Evolutionary conservation across 345 rosid species (phyloP).

Genomic region (Gossypium ekmanianum): DNA sequence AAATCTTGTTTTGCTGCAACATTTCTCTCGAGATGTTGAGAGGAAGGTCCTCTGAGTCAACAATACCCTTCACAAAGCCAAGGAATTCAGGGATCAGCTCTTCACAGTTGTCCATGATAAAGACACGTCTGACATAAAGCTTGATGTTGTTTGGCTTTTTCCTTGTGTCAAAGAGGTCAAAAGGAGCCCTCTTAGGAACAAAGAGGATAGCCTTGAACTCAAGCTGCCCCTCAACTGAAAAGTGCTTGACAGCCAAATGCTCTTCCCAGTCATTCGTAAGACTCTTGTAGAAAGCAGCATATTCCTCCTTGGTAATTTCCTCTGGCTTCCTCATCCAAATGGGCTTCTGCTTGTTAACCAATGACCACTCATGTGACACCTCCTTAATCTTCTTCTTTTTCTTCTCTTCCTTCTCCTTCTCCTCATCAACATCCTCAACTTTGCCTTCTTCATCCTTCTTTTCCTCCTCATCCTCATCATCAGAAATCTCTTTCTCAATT

Average conservation of each 20-base stretch:
- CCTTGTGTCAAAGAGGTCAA: slow-evolving; percentile 84
- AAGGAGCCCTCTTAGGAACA: slow-evolving; percentile 90
- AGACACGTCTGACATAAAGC: slow-evolving; percentile 88
- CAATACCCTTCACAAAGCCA: slow-evolving; percentile 82
- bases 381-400: slow-evolving; percentile 92
- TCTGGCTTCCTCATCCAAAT: slow-evolving; percentile 97
- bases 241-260: slow-evolving; percentile 83
- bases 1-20: slow-evolving; percentile 86
- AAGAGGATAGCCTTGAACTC: slow-evolving; percentile 90
- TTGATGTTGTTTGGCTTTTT: slow-evolving; percentile 93
- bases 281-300: slow-evolving; percentile 92
- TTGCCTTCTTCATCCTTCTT: slow-evolving; percentile 81
- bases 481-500: slow-evolving; percentile 78
- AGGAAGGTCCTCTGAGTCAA: slow-evolving; percentile 88
- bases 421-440: slow-evolving; percentile 80
- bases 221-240: slow-evolving; percentile 92
- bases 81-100: slow-evolving; percentile 84
- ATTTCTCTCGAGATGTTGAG: slow-evolving; percentile 85
- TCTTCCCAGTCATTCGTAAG: slow-evolving; percentile 93
- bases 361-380: slow-evolving; percentile 79
- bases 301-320: slow-evolving; percentile 85
- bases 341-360: slow-evolving; percentile 91
- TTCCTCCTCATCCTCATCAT: slow-evolving; percentile 86
- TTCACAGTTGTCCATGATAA: slow-evolving; percentile 94
- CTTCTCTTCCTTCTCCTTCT: slow-evolving; percentile 67